Evolutionary conservation across 352 stramenopile genomes (phyloP).

Genomic region (Phytophthora cryptogea): DNA sequence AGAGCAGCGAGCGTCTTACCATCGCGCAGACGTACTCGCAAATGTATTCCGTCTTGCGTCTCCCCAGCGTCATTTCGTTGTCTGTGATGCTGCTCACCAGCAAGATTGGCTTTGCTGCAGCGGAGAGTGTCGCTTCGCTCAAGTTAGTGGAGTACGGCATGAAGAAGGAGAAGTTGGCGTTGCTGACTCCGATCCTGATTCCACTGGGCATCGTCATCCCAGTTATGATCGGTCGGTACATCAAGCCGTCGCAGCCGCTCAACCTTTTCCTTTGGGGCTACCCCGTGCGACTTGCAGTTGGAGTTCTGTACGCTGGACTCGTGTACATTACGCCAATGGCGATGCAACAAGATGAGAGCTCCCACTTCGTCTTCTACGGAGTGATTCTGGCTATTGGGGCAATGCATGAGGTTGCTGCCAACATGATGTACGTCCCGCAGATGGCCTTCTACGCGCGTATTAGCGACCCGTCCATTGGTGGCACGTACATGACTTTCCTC

Average conservation of each 20-base stretch:
- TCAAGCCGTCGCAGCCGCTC: slow-evolving; percentile 71
- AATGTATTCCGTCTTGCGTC: slow-evolving; percentile 83
- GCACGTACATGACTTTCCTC: slow-evolving; percentile 99
- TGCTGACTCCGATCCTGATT: slow-evolving; percentile 88
- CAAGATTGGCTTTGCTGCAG: slow-evolving; percentile 92
- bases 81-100: slow-evolving; percentile 91
- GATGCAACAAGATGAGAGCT: slow-evolving; percentile 77
- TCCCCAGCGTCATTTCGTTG: slow-evolving; percentile 88
- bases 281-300: slow-evolving; percentile 82
- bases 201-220: slow-evolving; percentile 90
- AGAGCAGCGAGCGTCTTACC: slow-evolving; percentile 67
- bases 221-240: slow-evolving; percentile 75
- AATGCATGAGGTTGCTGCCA: slow-evolving; percentile 84
- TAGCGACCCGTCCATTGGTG: slow-evolving; percentile 97
- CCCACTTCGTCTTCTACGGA: slow-evolving; percentile 80
- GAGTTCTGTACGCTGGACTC: slow-evolving; percentile 81
- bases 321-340: slow-evolving; percentile 81
- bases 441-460: slow-evolving; percentile 99
- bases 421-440: slow-evolving; percentile 95
- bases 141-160: slow-evolving; percentile 93
- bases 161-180: slow-evolving; percentile 92
- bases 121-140: slow-evolving; percentile 91
- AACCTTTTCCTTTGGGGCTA: slow-evolving; percentile 86
- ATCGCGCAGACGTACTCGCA: slow-evolving; percentile 92
- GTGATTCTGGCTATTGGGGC: slow-evolving; percentile 73